A percentile compares a stretch with the other conserved stretches of the same genome.
Evolutionary conservation across 345 rosid species (phyloP).

Genomic region (Arabis alpina): DNA sequence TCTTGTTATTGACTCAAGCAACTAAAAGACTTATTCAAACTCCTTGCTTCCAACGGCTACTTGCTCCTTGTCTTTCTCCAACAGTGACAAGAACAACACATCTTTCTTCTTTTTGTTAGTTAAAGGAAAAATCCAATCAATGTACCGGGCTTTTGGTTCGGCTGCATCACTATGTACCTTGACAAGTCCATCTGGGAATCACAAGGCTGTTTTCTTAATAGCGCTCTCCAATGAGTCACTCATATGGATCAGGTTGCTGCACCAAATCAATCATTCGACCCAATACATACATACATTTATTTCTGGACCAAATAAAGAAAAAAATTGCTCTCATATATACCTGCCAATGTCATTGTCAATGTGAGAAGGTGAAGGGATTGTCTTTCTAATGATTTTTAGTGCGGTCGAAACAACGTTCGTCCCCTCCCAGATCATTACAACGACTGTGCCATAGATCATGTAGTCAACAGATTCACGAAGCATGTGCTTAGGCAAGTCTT

Average conservation of each 20-base stretch:
- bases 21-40: no score
- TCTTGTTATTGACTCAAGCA: no score
- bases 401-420: constrained; percentile 81
- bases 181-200: constrained; percentile 89
- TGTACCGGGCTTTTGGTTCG: no score
- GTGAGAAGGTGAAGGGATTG: constrained; percentile 80
- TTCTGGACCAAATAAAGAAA: no score
- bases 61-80: no score
- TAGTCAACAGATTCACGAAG: constrained; percentile 82
- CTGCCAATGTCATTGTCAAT: constrained; percentile 94
- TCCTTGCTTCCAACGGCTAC: no score
- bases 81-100: no score
- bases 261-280: no score
- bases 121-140: no score
- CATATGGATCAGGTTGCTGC: constrained; percentile 69
- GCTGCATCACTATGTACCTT: not conserved
- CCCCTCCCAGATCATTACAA: constrained; percentile 98
- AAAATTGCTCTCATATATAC: constrained; percentile 19
- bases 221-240: constrained; percentile 88
- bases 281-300: no score
- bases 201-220: constrained; percentile 78
- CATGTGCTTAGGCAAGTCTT: constrained; percentile 81
- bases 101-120: no score
- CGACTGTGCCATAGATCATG: constrained; percentile 93
- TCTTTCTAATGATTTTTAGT: constrained; percentile 86